Percentiles rank a stretch among this genome's conserved stretches.
Evolutionary conservation across 345 rosid genomes (phyloP).

Genomic region (Carallia brachiata): DNA sequence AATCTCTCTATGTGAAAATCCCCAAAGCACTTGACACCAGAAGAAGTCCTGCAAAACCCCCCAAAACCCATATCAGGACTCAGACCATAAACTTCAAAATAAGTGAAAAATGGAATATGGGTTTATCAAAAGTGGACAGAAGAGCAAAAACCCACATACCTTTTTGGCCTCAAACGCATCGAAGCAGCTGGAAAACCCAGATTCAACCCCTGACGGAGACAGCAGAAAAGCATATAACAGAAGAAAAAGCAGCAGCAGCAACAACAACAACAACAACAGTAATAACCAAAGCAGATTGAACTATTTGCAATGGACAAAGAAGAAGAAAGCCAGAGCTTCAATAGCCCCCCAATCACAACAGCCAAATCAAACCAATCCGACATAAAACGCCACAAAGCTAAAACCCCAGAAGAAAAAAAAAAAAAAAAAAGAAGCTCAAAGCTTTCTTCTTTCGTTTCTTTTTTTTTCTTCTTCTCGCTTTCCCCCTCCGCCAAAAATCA

Average conservation of each 20-base stretch:
- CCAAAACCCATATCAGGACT: constrained; percentile 30
- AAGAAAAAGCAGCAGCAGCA: not conserved
- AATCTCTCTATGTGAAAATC: constrained; percentile 71
- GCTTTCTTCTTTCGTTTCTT: not conserved
- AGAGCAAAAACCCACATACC: constrained; percentile 35
- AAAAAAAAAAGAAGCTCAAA: not conserved
- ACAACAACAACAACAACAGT: constrained; percentile 14
- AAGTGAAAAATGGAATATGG: not conserved
- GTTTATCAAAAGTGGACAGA: not conserved
- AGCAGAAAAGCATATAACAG: constrained; percentile 43
- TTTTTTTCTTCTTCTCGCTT: not conserved
- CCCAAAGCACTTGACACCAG: constrained; percentile 72
- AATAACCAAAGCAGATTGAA: constrained; percentile 12
- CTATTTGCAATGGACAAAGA: constrained; percentile 12
- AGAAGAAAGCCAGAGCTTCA: constrained; percentile 48
- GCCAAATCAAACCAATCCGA: constrained; percentile 74
- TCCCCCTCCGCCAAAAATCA: not conserved
- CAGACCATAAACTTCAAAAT: not conserved
- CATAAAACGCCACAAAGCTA: constrained; percentile 59
- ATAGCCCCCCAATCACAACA: constrained; percentile 69
- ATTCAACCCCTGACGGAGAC: constrained; percentile 43
- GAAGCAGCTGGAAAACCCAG: constrained; percentile 52
- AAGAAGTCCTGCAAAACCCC: constrained; percentile 61
- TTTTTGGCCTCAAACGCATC: constrained; percentile 75
- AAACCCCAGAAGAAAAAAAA: constrained; percentile 6